phyloP scores from a whole-genome alignment of 139 green algal species.

The Bryopsis sp. region DNA sequence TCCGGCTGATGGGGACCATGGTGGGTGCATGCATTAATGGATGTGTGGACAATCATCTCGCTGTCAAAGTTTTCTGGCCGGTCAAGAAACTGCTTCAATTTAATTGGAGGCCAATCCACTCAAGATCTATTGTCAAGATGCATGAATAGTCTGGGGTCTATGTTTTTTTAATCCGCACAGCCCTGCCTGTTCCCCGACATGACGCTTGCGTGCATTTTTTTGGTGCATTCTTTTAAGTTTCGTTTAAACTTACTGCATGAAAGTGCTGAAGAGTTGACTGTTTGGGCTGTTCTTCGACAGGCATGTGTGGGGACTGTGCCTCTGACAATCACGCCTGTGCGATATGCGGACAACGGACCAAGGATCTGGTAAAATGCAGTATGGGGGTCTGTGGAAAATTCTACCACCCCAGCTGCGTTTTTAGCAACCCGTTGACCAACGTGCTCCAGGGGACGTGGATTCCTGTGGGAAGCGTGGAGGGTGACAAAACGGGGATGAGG shows the following conservation, averaged over 20 bases:
- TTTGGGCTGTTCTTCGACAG: neutral
- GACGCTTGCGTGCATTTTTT: too few species aligned
- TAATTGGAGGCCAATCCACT: too few species aligned
- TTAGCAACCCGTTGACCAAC: constrained; percentile 11
- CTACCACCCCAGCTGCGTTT: constrained; percentile 28
- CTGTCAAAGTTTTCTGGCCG: too few species aligned
- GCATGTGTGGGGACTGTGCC: constrained; percentile 20
- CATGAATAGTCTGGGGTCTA: too few species aligned
- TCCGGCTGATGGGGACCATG: neutral
- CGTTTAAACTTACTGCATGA: too few species aligned
- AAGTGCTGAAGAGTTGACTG: neutral
- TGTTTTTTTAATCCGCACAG: too few species aligned
- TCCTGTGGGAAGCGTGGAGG: neutral
- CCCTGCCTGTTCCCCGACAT: too few species aligned
- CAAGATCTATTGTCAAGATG: too few species aligned
- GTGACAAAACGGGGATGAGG: neutral
- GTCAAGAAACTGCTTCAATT: too few species aligned
- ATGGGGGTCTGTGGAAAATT: constrained; percentile 24
- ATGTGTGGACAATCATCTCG: too few species aligned
- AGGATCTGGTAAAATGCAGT: constrained; percentile 27
- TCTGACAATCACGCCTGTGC: constrained; percentile 22
- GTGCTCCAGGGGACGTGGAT: constrained; percentile 1
- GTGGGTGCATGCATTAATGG: too few species aligned
- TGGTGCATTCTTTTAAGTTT: too few species aligned
- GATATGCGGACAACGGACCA: constrained; percentile 17